phyloP scores from a whole-genome alignment of 1,284 basidiomycete species.

The Leccinum variabile region DNA sequence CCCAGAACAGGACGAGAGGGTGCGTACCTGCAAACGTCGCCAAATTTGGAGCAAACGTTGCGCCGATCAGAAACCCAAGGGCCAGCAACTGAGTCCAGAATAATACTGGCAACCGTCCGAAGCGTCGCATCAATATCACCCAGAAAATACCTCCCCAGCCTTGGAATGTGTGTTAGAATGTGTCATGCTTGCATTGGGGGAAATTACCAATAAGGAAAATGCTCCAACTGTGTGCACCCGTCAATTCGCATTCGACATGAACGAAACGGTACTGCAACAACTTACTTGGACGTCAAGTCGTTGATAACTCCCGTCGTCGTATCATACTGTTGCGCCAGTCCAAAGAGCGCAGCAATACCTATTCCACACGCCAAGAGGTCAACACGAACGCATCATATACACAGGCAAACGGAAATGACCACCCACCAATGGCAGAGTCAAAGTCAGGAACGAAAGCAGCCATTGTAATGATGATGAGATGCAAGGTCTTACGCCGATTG shows the following conservation, averaged over 20 bases:
- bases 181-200: background rate
- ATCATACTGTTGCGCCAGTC: constrained; percentile 48
- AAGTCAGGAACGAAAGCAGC: constrained; percentile 57
- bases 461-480: constrained; percentile 50
- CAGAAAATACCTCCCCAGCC: constrained; percentile 58
- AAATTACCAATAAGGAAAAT: constrained; percentile 52
- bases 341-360: constrained; percentile 57
- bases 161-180: constrained; percentile 20
- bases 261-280: background rate
- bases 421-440: constrained; percentile 49
- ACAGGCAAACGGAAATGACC: background rate
- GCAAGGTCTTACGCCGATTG: constrained; percentile 44
- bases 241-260: background rate
- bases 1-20: background rate
- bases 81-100: constrained; percentile 59
- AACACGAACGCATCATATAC: background rate
- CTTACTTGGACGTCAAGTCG: constrained; percentile 53
- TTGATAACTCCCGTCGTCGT: constrained; percentile 57
- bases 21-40: constrained; percentile 45
- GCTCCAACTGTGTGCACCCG: constrained; percentile 44
- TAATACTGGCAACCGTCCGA: constrained; percentile 56
- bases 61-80: constrained; percentile 49
- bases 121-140: constrained; percentile 54
- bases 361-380: background rate
- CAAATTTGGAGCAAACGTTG: constrained; percentile 53